Conservation (phyloP, 1,139 yeast species). For the Geotrichum macrosporum region DNA sequence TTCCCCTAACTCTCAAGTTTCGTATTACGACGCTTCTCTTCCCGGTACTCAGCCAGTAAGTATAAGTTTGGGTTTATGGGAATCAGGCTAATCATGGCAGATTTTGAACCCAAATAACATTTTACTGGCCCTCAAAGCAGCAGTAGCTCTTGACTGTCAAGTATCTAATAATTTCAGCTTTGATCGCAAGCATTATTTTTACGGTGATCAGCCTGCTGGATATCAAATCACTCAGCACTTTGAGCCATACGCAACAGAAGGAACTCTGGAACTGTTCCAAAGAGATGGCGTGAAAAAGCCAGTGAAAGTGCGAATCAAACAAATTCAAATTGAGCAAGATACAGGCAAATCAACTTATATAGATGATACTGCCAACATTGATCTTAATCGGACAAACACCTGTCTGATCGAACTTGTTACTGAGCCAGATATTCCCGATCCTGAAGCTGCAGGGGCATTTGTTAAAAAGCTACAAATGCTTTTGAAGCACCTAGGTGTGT, state of each 20-base stretch:
- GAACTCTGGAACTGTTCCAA: conserved; percentile 48
- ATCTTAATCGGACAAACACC: conserved; percentile 76
- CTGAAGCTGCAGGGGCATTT: conserved; percentile 70
- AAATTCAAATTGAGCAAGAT: conserved; percentile 88
- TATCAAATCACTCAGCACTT: conserved; percentile 92
- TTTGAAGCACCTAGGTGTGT: conserved; percentile 62
- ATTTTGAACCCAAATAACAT: conserved; percentile 71
- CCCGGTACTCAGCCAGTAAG: conserved; percentile 86
- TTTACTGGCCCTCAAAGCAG: conserved; percentile 64
- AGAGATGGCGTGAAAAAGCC: conserved; percentile 50
- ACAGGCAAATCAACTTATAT: conserved; percentile 78
- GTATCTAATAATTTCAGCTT: conserved; percentile 60
- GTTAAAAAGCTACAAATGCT: conserved; percentile 74
- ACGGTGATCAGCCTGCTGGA: conserved; percentile 95
- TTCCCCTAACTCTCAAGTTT: conserved; percentile 63
- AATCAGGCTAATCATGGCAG: background rate
- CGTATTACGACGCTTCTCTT: conserved; percentile 77
- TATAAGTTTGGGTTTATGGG: background rate
- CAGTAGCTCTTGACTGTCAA: conserved; percentile 61
- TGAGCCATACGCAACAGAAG: conserved; percentile 71
- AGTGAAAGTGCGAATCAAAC: conserved; percentile 48
- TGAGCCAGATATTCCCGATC: conserved; percentile 70
- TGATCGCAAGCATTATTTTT: conserved; percentile 93
- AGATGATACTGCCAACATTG: conserved; percentile 47
- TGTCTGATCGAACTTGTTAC: conserved; percentile 92